Evolutionary conservation across 2,329 filamentous ascomycete genomes (phyloP), one percentile per base, ranked within the genome.

Genomic region (Exophiala oligosperma): DNA sequence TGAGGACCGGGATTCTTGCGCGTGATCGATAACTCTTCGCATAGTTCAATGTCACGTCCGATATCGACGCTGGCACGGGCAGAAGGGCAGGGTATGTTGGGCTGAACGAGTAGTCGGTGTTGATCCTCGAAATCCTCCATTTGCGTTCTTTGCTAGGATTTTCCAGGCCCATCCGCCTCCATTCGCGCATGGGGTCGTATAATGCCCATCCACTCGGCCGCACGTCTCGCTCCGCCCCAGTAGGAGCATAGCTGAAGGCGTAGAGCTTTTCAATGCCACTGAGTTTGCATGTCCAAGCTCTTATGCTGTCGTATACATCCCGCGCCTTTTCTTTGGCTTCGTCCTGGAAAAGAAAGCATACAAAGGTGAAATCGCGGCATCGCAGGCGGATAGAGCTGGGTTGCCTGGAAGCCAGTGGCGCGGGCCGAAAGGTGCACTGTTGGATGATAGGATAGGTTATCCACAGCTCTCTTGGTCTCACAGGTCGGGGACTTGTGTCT

Each of bases 41-140:
- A 71, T 99, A 96, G 70, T 96, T 96, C 50, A 99, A 83, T 49
- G 93, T 92, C 69, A 94, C 97, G 74, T 99, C 94, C n/a, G 93
- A 97, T 66, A 99, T 96, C 58, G 84, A 85, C 24, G 88, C 86
- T 23, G 94, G 94, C 17, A 99, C 92, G 9, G 88, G 88, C 24
- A 99, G 80, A 48, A 96, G 72, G 2, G 87, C 85, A 11, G 94
- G 94, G 72, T 99, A 99, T 2, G 94, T 97, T 26, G 92, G 88
- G 52, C 71, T 63, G 74, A 85, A 83, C 64, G 79, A 80, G 71
- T 96, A 97, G 74, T 96, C 91, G 52, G 84, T 79, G 74, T 99
- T 99, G 76, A 99, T 92, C 52, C 84, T 84, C 7, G 91, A 92
- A 71, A 99, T 85, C 62, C 94, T 87, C 94, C 94, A 99, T 28